Conservation (phyloP, 2,329 filamentous ascomycete genomes). For the Raffaelea ambrosiae region DNA sequence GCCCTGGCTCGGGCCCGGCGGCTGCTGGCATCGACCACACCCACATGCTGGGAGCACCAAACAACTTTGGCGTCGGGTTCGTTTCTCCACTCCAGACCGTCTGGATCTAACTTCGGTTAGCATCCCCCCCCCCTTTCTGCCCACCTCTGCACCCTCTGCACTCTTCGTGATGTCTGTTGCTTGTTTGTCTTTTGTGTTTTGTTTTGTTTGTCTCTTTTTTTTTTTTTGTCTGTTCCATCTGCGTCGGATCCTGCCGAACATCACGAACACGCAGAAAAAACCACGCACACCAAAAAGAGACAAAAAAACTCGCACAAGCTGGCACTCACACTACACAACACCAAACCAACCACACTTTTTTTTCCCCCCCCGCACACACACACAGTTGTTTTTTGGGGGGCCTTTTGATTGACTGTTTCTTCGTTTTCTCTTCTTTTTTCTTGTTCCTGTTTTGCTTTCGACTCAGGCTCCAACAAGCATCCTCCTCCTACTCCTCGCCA, state of each 20-base stretch:
- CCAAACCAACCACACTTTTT: too few relatives aligned
- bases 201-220: constrained; percentile 17
- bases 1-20: constrained; percentile 2
- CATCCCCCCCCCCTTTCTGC: not conserved
- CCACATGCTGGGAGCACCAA: constrained; percentile 35
- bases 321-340: too few relatives aligned
- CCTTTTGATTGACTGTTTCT: constrained; percentile 44
- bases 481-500: constrained; percentile 9
- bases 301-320: too few relatives aligned
- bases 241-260: constrained; percentile 4
- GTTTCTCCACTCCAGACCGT: constrained; percentile 54
- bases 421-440: constrained; percentile 22
- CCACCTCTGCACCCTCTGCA: constrained; percentile 8
- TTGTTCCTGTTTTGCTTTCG: constrained; percentile 30
- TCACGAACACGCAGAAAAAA: too few relatives aligned
- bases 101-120: constrained; percentile 40
- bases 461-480: constrained; percentile 19
- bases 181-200: constrained; percentile 37
- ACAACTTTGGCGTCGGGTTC: constrained; percentile 48
- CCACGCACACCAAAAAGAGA: too few relatives aligned
- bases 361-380: too few relatives aligned
- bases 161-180: constrained; percentile 31
- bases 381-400: constrained; percentile 5
- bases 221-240: constrained; percentile 30
- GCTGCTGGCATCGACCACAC: constrained; percentile 26